A percentile compares a stretch with the other conserved stretches of the same genome.
phyloP scores from a whole-genome alignment of 129 eudicot species.

The Centella asiatica region DNA sequence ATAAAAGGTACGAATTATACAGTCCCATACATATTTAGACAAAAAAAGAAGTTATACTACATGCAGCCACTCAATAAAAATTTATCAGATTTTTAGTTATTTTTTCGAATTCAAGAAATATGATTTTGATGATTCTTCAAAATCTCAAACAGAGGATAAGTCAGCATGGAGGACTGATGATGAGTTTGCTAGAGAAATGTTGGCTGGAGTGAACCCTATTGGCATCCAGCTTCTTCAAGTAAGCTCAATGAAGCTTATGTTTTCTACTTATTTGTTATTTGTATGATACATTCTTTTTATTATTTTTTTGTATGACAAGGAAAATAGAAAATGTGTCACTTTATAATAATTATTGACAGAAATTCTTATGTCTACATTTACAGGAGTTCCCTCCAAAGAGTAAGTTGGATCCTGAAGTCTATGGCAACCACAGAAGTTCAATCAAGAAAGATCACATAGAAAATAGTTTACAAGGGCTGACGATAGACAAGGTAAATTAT shows the following conservation, averaged over 20 bases:
- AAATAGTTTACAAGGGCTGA: constrained; percentile 58
- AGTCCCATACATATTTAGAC: neutral
- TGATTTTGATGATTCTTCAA: neutral
- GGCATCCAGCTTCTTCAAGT: constrained; percentile 24
- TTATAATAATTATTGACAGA: too few relatives aligned
- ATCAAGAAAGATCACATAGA: constrained; percentile 51
- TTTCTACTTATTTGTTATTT: too few relatives aligned
- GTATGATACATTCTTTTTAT: too few relatives aligned
- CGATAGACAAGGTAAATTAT: constrained; percentile 47
- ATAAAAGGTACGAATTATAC: constrained; percentile 48
- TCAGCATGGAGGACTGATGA: constrained; percentile 55
- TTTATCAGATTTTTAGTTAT: neutral
- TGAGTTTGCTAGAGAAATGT: constrained; percentile 52
- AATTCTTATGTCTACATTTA: neutral
- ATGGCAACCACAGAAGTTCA: constrained; percentile 68
- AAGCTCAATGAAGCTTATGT: too few relatives aligned
- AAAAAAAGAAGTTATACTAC: neutral
- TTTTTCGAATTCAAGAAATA: neutral
- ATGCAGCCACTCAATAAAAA: neutral
- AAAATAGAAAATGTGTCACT: too few relatives aligned
- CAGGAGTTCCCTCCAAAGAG: constrained; percentile 87
- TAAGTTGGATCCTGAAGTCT: constrained; percentile 50
- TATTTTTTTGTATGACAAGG: too few relatives aligned
- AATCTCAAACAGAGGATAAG: constrained; percentile 24
- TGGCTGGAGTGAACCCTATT: constrained; percentile 52